phyloP scores from a whole-genome alignment of 768 basidiomycete species.

The Mycena indigotica region DNA sequence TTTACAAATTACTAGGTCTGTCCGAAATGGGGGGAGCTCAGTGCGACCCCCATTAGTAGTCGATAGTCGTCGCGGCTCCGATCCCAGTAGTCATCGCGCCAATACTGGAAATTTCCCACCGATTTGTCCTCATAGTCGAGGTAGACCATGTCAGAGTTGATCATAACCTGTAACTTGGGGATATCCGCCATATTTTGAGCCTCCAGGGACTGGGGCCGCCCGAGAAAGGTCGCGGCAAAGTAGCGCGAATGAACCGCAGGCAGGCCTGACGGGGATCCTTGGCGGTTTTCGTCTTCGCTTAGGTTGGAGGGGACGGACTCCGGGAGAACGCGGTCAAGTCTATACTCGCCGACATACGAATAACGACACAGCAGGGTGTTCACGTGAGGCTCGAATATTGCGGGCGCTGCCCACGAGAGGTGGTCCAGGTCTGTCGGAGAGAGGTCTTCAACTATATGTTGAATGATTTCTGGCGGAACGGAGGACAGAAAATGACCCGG shows the following conservation, averaged over 20 bases:
- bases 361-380: constrained; percentile 3
- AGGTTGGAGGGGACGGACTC: no score
- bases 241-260: background rate
- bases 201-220: no score
- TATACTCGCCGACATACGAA: constrained; percentile 7
- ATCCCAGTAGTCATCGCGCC: no score
- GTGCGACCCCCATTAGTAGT: no score
- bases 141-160: no score
- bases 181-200: no score
- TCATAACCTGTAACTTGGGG: no score
- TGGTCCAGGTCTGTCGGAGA: background rate
- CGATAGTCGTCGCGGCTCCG: no score
- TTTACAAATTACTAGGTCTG: no score
- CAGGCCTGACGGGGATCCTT: background rate
- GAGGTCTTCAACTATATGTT: background rate
- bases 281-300: background rate
- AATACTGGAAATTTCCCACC: no score
- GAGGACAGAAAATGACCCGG: background rate
- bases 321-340: background rate
- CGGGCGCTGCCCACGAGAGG: background rate
- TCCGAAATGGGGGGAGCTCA: no score
- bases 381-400: background rate
- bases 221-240: background rate
- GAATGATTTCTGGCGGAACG: background rate
- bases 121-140: no score